These are phyloP conservation scores for Pezicula carpinea DNA, from an alignment of 2,329 filamentous ascomycete genomes.

Conservation along the genomic window DNA sequence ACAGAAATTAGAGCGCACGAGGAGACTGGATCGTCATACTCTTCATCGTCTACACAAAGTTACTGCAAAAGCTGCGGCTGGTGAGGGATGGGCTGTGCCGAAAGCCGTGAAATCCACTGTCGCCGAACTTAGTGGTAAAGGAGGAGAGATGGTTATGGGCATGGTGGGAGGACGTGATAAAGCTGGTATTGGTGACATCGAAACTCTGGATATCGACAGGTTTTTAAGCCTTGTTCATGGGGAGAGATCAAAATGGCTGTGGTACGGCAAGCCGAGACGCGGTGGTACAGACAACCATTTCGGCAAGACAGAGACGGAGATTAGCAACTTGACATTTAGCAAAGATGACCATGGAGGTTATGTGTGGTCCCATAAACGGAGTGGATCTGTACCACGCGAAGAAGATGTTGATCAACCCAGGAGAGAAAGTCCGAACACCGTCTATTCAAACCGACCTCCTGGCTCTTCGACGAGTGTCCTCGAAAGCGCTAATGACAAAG, in stretches of 20 bases:
- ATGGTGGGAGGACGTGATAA: constrained; percentile 82
- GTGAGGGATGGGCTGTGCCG: constrained; percentile 88
- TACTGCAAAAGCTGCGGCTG: constrained; percentile 86
- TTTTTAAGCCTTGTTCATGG: constrained; percentile 77
- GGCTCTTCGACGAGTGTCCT: constrained; percentile 41
- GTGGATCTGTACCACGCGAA: constrained; percentile 47
- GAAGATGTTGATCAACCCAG: constrained; percentile 40
- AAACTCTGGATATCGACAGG: constrained; percentile 82
- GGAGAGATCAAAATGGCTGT: constrained; percentile 87
- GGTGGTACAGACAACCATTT: constrained; percentile 39
- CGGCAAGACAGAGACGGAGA: constrained; percentile 42
- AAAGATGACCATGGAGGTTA: constrained; percentile 50
- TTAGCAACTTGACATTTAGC: constrained; percentile 45
- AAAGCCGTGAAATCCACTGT: constrained; percentile 94
- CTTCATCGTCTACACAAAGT: constrained; percentile 72
- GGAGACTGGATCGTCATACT: constrained; percentile 78
- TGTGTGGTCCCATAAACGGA: constrained; percentile 41
- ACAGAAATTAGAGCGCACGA: constrained; percentile 72
- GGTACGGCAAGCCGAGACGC: constrained; percentile 84
- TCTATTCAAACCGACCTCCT: constrained; percentile 40
- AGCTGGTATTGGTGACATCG: constrained; percentile 84
- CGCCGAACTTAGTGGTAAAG: constrained; percentile 87
- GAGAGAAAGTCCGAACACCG: constrained; percentile 35
- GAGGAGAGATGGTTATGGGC: constrained; percentile 92
- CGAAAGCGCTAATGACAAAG: constrained; percentile 51